Conservation (phyloP, 495 filamentous ascomycete genomes). For the Penicillium alfredii region DNA sequence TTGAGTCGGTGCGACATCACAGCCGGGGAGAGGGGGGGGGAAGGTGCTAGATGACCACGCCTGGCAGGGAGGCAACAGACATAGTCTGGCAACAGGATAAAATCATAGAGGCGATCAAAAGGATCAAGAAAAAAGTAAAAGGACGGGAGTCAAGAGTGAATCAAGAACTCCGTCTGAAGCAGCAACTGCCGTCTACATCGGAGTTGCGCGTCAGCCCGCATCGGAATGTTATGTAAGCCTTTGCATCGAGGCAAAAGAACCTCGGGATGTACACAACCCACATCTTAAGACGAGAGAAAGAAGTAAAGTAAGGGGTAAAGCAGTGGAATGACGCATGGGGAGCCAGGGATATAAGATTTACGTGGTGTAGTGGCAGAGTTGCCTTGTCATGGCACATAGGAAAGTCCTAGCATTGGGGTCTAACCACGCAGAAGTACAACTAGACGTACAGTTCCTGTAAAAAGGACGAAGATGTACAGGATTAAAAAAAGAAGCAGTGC, state of each 20-base stretch:
- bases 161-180: constrained; percentile 5
- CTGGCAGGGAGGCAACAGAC: constrained; percentile 19
- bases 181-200: constrained; percentile 12
- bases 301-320: no score
- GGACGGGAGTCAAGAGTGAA: not conserved
- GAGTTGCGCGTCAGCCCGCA: constrained; percentile 13
- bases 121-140: not conserved
- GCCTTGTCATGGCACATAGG: constrained; percentile 19
- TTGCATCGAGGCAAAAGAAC: no score
- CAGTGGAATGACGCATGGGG: no score
- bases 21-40: constrained; percentile 12
- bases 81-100: constrained; percentile 9
- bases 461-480: constrained; percentile 32
- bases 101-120: constrained; percentile 18
- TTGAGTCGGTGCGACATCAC: constrained; percentile 23
- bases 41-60: constrained; percentile 18
- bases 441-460: constrained; percentile 43
- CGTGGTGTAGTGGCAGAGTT: no score
- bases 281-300: no score
- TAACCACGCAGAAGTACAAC: constrained; percentile 36
- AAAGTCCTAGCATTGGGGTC: constrained; percentile 41
- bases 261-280: no score
- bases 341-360: no score
- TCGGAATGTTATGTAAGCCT: constrained; percentile 22
- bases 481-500: constrained; percentile 28